phyloP scores from a whole-genome alignment of 106 monocot species.

The Platanthera guangdongensis region DNA sequence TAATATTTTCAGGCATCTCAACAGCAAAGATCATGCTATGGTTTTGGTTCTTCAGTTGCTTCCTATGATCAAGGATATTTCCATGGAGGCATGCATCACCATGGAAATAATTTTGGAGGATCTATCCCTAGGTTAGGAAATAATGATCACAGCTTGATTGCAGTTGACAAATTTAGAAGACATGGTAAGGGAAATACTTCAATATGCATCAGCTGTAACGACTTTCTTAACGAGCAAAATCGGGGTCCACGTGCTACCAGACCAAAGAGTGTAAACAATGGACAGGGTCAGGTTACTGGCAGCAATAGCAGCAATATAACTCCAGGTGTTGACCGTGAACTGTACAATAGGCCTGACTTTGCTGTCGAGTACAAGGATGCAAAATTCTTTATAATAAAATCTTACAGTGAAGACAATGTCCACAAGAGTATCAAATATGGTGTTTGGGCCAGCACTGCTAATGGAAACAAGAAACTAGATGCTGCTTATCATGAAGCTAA shows the following conservation, averaged over 20 bases:
- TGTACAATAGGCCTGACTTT: constrained; percentile 61
- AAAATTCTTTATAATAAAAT: constrained; percentile 86
- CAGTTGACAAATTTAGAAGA: constrained; percentile 36
- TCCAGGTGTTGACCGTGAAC: constrained; percentile 13
- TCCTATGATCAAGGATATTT: constrained; percentile 41
- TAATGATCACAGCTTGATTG: constrained; percentile 19
- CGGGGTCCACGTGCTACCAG: constrained; percentile 52
- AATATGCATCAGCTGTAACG: constrained; percentile 31
- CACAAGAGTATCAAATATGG: constrained; percentile 94
- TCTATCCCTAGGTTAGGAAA: constrained; percentile 21
- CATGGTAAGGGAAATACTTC: constrained; percentile 37
- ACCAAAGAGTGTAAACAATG: constrained; percentile 27
- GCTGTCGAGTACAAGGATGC: constrained; percentile 70
- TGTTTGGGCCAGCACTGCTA: constrained; percentile 94
- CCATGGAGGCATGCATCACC: constrained; percentile 33
- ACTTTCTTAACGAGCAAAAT: constrained; percentile 63
- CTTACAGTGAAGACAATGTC: constrained; percentile 94
- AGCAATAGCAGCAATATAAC: constrained; percentile 6
- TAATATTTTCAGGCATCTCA: constrained; percentile 28
- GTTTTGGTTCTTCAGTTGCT: constrained; percentile 29
- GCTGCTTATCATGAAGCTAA: constrained; percentile 66
- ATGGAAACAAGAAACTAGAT: constrained; percentile 85
- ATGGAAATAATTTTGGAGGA: constrained; percentile 28
- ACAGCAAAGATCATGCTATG: constrained; percentile 34
- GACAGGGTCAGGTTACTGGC: constrained; percentile 19